Evolutionary conservation across 2,329 filamentous ascomycete species (phyloP).

Genomic region (Leptographium procerum): DNA sequence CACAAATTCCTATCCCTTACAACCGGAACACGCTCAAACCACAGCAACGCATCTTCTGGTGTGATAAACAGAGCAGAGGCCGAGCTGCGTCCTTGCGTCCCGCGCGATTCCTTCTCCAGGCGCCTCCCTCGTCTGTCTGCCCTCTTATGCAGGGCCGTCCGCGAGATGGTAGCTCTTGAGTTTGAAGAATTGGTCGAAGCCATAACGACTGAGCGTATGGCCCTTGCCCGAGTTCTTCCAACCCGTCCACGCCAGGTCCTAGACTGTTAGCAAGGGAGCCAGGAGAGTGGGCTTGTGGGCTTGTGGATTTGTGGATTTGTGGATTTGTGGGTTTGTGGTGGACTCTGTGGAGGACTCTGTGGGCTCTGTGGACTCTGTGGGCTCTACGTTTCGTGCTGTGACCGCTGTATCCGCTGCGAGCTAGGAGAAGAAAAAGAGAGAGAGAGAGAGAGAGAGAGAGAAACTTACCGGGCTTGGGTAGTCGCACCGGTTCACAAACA

Average conservation of each 20-base stretch:
- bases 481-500: slow-evolving; percentile 92
- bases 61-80: not conserved
- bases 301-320: not conserved
- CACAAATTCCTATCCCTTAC: not conserved
- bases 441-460: not conserved
- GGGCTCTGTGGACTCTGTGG: no score
- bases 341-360: no score
- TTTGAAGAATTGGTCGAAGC: slow-evolving; percentile 93
- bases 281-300: not conserved
- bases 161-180: slow-evolving; percentile 94
- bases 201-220: slow-evolving; percentile 77
- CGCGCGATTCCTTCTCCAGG: no score
- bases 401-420: no score
- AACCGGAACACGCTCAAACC: not conserved
- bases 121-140: not conserved
- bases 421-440: no score
- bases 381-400: no score
- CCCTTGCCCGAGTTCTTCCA: slow-evolving; percentile 97
- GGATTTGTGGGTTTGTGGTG: no score
- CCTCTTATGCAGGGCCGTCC: slow-evolving; percentile 43
- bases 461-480: slow-evolving; percentile 75
- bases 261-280: not conserved
- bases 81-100: not conserved
- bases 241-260: slow-evolving; percentile 93
- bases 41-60: no score